Conservation (phyloP, 73 alveolate species). For the Stentor roeselii region DNA sequence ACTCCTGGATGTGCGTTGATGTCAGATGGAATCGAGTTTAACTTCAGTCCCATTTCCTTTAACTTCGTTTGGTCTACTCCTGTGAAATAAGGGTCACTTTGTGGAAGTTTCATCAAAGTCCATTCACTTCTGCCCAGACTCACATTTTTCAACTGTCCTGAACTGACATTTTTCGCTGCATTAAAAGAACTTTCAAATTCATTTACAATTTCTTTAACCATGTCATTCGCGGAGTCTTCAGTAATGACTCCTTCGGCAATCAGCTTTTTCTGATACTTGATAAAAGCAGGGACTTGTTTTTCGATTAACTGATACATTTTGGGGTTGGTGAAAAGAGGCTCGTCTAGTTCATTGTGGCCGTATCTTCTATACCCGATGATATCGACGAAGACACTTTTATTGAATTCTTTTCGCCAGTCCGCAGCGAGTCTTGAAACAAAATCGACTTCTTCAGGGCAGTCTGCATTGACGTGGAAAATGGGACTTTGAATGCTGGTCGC, state of each 20-base stretch:
- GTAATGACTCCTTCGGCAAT: conserved; percentile 59
- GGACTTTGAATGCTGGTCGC: conserved; percentile 82
- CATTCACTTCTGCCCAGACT: not conserved
- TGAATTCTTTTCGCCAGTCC: conserved; percentile 45
- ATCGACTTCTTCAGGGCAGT: conserved; percentile 56
- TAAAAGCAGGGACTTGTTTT: not conserved
- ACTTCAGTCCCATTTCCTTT: conserved; percentile 55
- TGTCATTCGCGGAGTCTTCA: conserved; percentile 38
- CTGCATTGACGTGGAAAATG: conserved; percentile 89
- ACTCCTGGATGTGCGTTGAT: conserved; percentile 61
- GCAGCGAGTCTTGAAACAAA: conserved; percentile 51
- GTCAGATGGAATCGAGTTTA: conserved; percentile 62
- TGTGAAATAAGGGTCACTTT: conserved; percentile 49
- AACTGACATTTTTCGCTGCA: conserved; percentile 32
- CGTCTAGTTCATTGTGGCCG: conserved; percentile 80
- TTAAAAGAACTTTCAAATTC: conserved; percentile 34
- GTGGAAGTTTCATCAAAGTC: not conserved
- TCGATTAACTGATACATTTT: conserved; percentile 48
- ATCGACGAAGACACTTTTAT: conserved; percentile 67
- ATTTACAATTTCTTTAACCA: conserved; percentile 34
- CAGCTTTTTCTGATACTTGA: conserved; percentile 39
- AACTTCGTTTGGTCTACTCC: conserved; percentile 76
- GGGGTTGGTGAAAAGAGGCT: conserved; percentile 72
- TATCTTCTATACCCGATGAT: conserved; percentile 76
- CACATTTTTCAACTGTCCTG: conserved; percentile 35